Evolutionary conservation across 768 basidiomycete species (phyloP).

Genomic region (Tricholoma saponaceum): DNA sequence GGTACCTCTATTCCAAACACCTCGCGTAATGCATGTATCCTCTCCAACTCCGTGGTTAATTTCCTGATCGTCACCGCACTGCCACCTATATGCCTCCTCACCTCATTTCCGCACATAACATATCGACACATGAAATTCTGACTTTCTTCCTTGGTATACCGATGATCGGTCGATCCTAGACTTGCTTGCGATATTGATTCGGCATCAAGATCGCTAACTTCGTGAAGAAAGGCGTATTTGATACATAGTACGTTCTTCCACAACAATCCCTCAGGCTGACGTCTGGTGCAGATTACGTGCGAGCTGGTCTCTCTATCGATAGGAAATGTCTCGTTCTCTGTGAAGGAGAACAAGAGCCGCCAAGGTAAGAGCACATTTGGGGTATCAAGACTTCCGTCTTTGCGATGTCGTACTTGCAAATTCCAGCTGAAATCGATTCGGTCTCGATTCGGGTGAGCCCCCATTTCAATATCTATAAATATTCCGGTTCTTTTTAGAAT

Average conservation of each 20-base stretch:
- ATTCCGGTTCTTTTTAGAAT: too few relatives aligned
- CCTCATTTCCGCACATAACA: slow-evolving; percentile 20
- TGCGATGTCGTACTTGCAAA: slow-evolving; percentile 15
- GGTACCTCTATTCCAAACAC: slow-evolving; percentile 23
- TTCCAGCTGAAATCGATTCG: slow-evolving; percentile 9
- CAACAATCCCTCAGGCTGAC: slow-evolving; percentile 14
- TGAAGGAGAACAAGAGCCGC: slow-evolving; percentile 23
- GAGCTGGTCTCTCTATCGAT: slow-evolving; percentile 21
- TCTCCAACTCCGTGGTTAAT: slow-evolving; percentile 25
- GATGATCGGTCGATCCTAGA: not conserved
- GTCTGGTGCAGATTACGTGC: slow-evolving; percentile 17
- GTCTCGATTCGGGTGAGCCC: not conserved
- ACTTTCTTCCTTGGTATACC: not conserved
- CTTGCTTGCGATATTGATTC: not conserved
- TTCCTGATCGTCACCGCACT: slow-evolving; percentile 17
- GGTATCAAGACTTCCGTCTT: slow-evolving; percentile 1
- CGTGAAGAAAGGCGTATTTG: slow-evolving; percentile 21
- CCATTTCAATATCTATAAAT: not conserved
- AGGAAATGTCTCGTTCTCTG: slow-evolving; percentile 23
- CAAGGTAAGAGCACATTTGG: slow-evolving; percentile 9
- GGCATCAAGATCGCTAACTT: slow-evolving; percentile 11
- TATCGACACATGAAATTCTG: slow-evolving; percentile 8
- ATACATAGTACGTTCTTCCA: slow-evolving; percentile 21
- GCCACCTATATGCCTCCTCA: slow-evolving; percentile 21
- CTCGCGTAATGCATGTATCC: slow-evolving; percentile 23